Evolutionary conservation across 2,329 filamentous ascomycete species (phyloP), one percentile per base, ranked within the genome.

Genomic region (Trichoderma aggressivum): DNA sequence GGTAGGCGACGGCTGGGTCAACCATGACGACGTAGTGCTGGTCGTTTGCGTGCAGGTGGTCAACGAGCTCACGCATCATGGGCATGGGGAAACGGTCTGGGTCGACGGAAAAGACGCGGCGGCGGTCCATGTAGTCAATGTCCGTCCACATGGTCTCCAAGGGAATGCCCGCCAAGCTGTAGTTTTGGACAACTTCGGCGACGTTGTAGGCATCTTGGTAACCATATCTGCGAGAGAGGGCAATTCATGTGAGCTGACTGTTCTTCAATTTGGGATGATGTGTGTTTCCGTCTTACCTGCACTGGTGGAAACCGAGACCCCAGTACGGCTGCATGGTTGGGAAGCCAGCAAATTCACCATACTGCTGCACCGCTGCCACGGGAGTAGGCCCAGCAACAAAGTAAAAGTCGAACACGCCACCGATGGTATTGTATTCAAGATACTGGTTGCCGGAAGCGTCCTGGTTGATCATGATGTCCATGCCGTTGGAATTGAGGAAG

Each of bases 271-370:
- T 30, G n/a, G 30, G n/a, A 6, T 18, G 26, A 8, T 36, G 1
- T 7, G 3, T 34, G 11, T 18, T 18, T 64, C 21, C 6, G 24
- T 34, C 73, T 36, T 89, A 79, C 66, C 78, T 75, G 75, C 92
- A 95, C 78, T 97, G 93, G 74, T 97, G 93, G 78, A 87, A 95
- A 0, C 94, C 94, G 72, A 97, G 89, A 0, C 90, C 89, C 85
- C 89, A 95, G 81, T 96, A 96, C 74, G 92, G 90, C 77, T 94
- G 91, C 88, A 95, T 90, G 0, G 90, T 90, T 1, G 93, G 92
- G 6, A 92, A 82, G 0, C 93, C 92, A 65, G 91, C 84, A 2
- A 90, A 87, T 70, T 82, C 80, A 73, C 92, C 90, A 77, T 95
- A 96, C 50, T 91, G 86, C 78, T 88, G 89, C 18, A 89, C 92